These are phyloP conservation scores for Xylariaceae sp. DNA, from an alignment of 2,329 filamentous ascomycete genomes.

Conservation along the genomic window DNA sequence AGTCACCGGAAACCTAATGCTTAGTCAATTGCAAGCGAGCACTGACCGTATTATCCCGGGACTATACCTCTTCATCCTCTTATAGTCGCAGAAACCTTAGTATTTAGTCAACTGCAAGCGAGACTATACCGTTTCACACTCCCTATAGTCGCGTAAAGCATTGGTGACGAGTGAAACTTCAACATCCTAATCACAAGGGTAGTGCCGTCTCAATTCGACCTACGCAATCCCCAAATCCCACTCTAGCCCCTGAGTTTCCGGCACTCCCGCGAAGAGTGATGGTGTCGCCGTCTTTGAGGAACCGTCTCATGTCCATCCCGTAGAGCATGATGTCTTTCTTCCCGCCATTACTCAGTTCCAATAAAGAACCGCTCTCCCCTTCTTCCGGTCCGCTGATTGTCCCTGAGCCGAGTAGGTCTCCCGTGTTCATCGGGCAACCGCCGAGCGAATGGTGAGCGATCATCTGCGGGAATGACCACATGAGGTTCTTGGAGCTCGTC, in stretches of 20 bases:
- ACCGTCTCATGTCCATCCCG: slow-evolving; percentile 39
- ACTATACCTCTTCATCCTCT: no score
- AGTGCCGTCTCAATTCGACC: slow-evolving; percentile 30
- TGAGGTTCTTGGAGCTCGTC: slow-evolving; percentile 61
- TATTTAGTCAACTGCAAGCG: no score
- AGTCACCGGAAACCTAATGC: no score
- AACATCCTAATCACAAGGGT: slow-evolving; percentile 10
- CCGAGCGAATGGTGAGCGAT: slow-evolving; percentile 73
- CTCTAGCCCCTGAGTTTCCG: slow-evolving; percentile 31
- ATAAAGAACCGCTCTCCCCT: slow-evolving; percentile 39
- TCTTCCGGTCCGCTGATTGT: slow-evolving; percentile 57
- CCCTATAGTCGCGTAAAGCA: not conserved
- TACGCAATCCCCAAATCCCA: slow-evolving; percentile 44
- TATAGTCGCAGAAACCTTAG: no score
- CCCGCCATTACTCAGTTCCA: slow-evolving; percentile 45
- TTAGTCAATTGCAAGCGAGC: no score
- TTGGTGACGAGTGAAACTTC: no score
- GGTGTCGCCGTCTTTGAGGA: slow-evolving; percentile 44
- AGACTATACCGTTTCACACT: no score
- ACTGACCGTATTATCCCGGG: no score
- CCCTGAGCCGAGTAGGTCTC: slow-evolving; percentile 73
- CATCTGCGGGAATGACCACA: slow-evolving; percentile 85
- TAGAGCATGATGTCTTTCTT: slow-evolving; percentile 39
- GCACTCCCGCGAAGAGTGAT: slow-evolving; percentile 38
- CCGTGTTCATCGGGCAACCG: slow-evolving; percentile 69